Base-by-base conservation (phyloP, 1,284 basidiomycete species). In the Ganoderma resinaceum region DNA sequence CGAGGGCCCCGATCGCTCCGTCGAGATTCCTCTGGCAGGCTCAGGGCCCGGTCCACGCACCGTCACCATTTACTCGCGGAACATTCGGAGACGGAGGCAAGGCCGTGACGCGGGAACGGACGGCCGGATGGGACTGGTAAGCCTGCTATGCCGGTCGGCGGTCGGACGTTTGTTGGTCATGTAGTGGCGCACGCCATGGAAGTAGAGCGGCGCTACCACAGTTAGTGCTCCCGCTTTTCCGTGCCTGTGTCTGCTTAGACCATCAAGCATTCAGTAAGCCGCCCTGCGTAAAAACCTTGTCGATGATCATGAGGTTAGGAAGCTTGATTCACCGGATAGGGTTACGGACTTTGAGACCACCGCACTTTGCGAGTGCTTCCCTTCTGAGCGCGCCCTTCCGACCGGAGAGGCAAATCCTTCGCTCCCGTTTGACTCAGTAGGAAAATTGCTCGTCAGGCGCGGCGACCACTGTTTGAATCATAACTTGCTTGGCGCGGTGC, bases 1-100 rank as follows among this genome's bases (percentile, higher is more conserved):
- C 23, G 42, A 35, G 38, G 66, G 66, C 1, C 62, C 66, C 59
- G 62, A 64, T 38, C 49, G 62, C 38, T 58, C 59, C 4, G 42
- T 67, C n/a, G 62, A 61, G 49, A 37, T 67, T 3, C 58, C 62
- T 9, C 35, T 67, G 49, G 46, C 62, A 5, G 26, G 52, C 6
- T 26, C 62, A 5, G 26, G 52, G 9, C 52, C 14, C 57, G 55
- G n/a, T 46, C 33, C 6, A 57, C 26, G 42, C 37, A 52, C 66
- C 6, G 35, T 59, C 16, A 52, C 42, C 43, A 31, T 63, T 16
- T 31, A 63, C 43, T 63, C 46, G 18, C 40, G 16, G 29, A 61
- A 11, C 37, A 26, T 4, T 37, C 35, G 37, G 20, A 43, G 35
- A 46, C 20, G 5, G 52, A 55, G 18, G 23, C 29, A 55, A 33